These are phyloP conservation scores for Patellaria atrata DNA, from an alignment of 495 filamentous ascomycete species.

Conservation along the genomic window DNA sequence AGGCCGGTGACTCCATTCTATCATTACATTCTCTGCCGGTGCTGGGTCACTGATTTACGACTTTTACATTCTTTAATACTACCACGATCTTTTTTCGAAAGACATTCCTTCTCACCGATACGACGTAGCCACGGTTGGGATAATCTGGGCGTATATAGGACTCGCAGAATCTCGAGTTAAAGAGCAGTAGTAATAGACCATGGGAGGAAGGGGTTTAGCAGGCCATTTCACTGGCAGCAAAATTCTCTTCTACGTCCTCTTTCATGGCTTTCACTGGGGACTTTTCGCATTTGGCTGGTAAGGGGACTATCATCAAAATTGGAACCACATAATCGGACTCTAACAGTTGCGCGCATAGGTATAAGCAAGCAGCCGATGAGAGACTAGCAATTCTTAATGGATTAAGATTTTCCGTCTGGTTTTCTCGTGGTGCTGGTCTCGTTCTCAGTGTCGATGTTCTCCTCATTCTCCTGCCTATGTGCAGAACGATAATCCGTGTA, in stretches of 20 bases:
- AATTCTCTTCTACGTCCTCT: conserved; percentile 61
- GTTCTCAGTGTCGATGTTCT: conserved; percentile 68
- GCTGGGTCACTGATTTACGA: too few relatives aligned
- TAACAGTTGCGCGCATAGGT: conserved; percentile 41
- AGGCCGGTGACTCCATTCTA: too few relatives aligned
- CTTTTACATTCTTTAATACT: too few relatives aligned
- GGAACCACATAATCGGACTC: conserved; percentile 6
- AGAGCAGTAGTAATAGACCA: too few relatives aligned
- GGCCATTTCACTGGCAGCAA: conserved; percentile 19
- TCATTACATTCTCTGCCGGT: too few relatives aligned
- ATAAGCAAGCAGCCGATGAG: conserved; percentile 51
- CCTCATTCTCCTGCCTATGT: conserved; percentile 87
- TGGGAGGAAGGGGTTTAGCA: too few relatives aligned
- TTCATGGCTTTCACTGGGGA: conserved; percentile 69
- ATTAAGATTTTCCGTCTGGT: conserved; percentile 80
- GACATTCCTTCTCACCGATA: too few relatives aligned
- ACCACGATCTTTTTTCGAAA: too few relatives aligned
- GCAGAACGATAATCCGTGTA: conserved; percentile 71
- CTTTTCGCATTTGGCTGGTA: conserved; percentile 87
- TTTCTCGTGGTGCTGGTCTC: conserved; percentile 85
- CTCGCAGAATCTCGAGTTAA: too few relatives aligned
- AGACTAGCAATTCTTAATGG: conserved; percentile 65
- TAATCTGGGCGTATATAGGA: too few relatives aligned
- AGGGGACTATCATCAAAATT: conserved; percentile 15
- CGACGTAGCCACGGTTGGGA: too few relatives aligned